Conservation (phyloP, 768 basidiomycete genomes). For the Botryobasidium botryosum region DNA sequence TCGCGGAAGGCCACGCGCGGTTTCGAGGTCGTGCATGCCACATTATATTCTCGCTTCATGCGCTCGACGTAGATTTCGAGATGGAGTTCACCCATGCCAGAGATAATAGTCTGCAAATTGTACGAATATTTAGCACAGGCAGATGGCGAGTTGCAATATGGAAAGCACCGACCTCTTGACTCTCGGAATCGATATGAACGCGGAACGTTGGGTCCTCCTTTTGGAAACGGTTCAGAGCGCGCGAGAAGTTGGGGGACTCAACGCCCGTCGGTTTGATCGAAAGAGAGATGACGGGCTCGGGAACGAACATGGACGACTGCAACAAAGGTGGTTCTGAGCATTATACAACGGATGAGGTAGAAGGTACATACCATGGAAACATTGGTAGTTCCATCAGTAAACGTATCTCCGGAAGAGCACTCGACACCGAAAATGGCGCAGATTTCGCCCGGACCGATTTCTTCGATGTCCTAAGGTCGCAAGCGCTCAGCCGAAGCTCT, state of each 20-base stretch:
- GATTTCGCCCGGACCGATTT: conserved; percentile 93
- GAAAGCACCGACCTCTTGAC: conserved; percentile 73
- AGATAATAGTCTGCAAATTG: conserved; percentile 44
- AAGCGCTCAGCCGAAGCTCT: neutral
- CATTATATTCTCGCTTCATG: conserved; percentile 95
- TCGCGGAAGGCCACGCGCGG: conserved; percentile 95
- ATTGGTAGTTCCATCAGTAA: conserved; percentile 79
- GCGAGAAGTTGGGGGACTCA: conserved; percentile 92
- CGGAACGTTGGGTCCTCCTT: conserved; percentile 98
- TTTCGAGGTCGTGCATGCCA: conserved; percentile 83
- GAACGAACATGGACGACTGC: conserved; percentile 96
- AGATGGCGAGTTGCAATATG: too few relatives aligned
- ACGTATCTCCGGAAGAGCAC: conserved; percentile 94
- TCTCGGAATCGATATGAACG: conserved; percentile 86
- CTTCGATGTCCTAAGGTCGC: conserved; percentile 61
- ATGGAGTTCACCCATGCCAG: conserved; percentile 98
- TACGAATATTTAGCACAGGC: too few relatives aligned
- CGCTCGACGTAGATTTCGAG: conserved; percentile 98
- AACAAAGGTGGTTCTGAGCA: neutral
- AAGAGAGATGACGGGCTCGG: conserved; percentile 94
- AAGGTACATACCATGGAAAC: conserved; percentile 69
- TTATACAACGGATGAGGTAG: neutral
- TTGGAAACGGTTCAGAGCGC: conserved; percentile 92
- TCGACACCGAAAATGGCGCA: conserved; percentile 99
- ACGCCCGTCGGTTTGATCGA: conserved; percentile 81